phyloP scores from a whole-genome alignment of 176 grass and related monocot genomes.

The Oryza longistaminata region DNA sequence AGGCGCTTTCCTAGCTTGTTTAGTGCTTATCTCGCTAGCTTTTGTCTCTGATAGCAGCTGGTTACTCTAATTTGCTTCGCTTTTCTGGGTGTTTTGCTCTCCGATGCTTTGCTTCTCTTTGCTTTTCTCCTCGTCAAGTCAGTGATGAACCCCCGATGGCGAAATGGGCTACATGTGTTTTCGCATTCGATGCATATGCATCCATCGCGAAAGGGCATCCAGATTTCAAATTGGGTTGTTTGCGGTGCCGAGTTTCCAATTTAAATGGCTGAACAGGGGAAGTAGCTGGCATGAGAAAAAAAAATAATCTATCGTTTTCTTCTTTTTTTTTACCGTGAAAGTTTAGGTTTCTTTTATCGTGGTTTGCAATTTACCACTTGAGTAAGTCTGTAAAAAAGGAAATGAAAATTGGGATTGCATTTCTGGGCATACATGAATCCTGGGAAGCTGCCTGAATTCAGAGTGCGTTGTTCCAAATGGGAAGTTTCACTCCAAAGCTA shows the following conservation, averaged over 20 bases:
- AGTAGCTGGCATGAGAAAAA: neutral
- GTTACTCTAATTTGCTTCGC: slow-evolving; percentile 11
- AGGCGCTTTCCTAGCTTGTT: neutral
- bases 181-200: neutral
- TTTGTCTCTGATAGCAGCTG: too few species aligned
- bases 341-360: neutral
- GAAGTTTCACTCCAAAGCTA: neutral
- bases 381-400: neutral
- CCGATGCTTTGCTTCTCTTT: neutral
- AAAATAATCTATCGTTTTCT: neutral
- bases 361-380: neutral
- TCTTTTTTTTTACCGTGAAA: slow-evolving; percentile 29
- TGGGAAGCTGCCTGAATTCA: neutral
- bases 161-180: neutral
- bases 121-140: slow-evolving; percentile 26
- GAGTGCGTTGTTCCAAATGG: neutral
- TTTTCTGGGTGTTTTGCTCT: slow-evolving; percentile 31
- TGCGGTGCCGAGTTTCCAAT: too few species aligned
- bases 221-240: too few species aligned
- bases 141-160: neutral
- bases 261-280: too few species aligned
- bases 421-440: neutral
- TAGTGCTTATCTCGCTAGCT: too few species aligned
- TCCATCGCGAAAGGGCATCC: too few species aligned
- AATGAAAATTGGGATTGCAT: neutral